Conservation (phyloP, 495 filamentous ascomycete species). For the Parmelia sp. region DNA sequence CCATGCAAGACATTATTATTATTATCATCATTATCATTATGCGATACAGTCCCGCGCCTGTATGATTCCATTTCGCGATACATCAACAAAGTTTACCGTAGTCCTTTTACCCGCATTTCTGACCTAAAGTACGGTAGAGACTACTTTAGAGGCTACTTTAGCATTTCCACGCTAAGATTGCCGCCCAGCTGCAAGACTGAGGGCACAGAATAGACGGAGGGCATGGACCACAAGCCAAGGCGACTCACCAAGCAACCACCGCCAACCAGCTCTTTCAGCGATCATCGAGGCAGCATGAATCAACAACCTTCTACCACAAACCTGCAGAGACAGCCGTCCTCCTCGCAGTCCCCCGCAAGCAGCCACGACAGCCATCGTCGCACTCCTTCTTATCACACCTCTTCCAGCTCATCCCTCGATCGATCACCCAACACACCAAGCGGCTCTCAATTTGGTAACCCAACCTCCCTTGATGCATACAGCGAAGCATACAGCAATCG, state of each 20-base stretch:
- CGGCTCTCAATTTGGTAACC: constrained; percentile 30
- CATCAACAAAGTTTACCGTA: neutral
- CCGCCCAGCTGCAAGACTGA: neutral
- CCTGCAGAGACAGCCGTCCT: constrained; percentile 65
- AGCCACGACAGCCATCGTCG: constrained; percentile 36
- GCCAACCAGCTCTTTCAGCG: constrained; percentile 9
- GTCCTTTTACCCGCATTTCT: neutral
- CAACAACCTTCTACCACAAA: constrained; percentile 43
- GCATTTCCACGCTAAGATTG: constrained; percentile 2
- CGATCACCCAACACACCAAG: constrained; percentile 43
- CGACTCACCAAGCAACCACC: constrained; percentile 28
- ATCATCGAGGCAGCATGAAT: constrained; percentile 24
- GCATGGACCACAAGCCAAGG: constrained; percentile 15
- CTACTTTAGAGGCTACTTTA: no score
- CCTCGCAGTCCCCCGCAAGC: constrained; percentile 47
- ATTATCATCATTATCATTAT: no score
- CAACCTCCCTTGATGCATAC: constrained; percentile 35
- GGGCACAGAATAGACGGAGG: neutral
- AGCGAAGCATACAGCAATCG: constrained; percentile 36
- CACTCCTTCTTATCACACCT: constrained; percentile 47
- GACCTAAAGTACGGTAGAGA: neutral
- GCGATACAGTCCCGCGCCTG: neutral
- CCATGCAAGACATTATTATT: neutral
- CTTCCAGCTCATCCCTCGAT: constrained; percentile 45
- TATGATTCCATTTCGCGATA: neutral